Evolutionary conservation across 2,329 filamentous ascomycete genomes (phyloP), one percentile per base, ranked within the genome.

Genomic region (Ophiocordyceps australis): DNA sequence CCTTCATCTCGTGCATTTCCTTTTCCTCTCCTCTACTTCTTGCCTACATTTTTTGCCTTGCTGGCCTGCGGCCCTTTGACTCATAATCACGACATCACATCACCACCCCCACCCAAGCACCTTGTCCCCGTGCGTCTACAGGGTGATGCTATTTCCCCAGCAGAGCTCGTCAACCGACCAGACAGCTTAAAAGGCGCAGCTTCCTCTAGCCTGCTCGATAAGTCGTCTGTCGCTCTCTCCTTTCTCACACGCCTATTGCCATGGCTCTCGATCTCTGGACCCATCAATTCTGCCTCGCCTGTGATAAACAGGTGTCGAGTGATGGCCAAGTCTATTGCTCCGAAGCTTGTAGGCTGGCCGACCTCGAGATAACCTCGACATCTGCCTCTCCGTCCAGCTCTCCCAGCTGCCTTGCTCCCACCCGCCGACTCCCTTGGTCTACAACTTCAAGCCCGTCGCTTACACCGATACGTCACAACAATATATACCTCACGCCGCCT

Each of bases 211-310:
- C 27, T 20, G 29, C 17, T 26, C 7, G 27, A 24, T 25, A 22
- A 18, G 12, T 17, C 26, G 24, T 28, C 34, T 26, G 40, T 36
- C 37, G 37, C 36, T 35, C 24, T 34, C 27, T 12, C 28, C 27
- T 30, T 35, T 38, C 28, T 25, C 32, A 13, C 29, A 29, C 27
- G 10, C 22, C 19, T 28, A 15, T 33, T 45, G 54, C 46, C 37
- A 68, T 67, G 60, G 58, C 62, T 47, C 55, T 57, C 45, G 63
- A 68, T 38, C 52, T 59, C 44, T 93, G 85, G 82, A 79, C 79
- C 41, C 80, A 78, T 51, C 76, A 91, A 54, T 93, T 82, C 67
- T 94, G 85, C 64, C 72, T 94, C 41, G 74, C 78, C 58, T 94
- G 85, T 61, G 85, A 94, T 57, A 76, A 77, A 56, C 52, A 55